These are phyloP conservation scores for Arthrobotrys musiformis DNA, from an alignment of 2,329 filamentous ascomycete genomes.

Conservation along the genomic window DNA sequence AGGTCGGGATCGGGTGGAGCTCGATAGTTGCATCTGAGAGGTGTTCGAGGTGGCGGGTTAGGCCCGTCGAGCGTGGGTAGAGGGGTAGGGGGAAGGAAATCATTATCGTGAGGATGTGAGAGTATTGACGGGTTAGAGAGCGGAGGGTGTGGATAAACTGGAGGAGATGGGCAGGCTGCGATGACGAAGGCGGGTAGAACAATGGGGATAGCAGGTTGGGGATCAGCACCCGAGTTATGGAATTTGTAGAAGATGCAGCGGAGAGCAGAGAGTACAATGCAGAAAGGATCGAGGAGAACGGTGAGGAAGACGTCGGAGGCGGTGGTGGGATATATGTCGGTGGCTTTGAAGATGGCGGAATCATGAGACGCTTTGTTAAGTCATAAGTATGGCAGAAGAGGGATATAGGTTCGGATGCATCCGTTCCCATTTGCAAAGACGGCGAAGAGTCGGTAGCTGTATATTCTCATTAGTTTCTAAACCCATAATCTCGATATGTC, in stretches of 20 bases:
- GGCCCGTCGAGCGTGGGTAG: constrained; percentile 77
- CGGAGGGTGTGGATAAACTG: constrained; percentile 83
- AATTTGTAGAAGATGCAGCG: constrained; percentile 68
- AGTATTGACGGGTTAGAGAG: constrained; percentile 76
- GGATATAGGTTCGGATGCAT: constrained; percentile 7
- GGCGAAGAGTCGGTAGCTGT: constrained; percentile 20
- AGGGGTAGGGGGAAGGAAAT: constrained; percentile 82
- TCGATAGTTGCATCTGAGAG: constrained; percentile 88
- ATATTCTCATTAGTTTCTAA: background rate
- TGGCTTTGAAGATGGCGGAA: constrained; percentile 68
- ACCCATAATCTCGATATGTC: background rate
- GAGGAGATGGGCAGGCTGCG: constrained; percentile 77
- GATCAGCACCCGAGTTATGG: constrained; percentile 83
- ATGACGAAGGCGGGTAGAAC: constrained; percentile 76
- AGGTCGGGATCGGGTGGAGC: constrained; percentile 73
- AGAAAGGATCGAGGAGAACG: constrained; percentile 74
- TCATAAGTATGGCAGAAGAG: constrained; percentile 79
- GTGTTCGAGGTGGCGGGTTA: constrained; percentile 86
- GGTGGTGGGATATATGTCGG: constrained; percentile 66
- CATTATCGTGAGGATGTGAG: constrained; percentile 75
- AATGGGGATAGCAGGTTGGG: constrained; percentile 88
- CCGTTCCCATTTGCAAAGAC: constrained; percentile 3
- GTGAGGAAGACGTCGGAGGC: constrained; percentile 60
- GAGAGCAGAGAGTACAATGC: constrained; percentile 70
- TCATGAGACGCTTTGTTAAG: constrained; percentile 73